Base-by-base conservation (phyloP, 1,139 yeast species). In the Suhomyces kunorum region DNA sequence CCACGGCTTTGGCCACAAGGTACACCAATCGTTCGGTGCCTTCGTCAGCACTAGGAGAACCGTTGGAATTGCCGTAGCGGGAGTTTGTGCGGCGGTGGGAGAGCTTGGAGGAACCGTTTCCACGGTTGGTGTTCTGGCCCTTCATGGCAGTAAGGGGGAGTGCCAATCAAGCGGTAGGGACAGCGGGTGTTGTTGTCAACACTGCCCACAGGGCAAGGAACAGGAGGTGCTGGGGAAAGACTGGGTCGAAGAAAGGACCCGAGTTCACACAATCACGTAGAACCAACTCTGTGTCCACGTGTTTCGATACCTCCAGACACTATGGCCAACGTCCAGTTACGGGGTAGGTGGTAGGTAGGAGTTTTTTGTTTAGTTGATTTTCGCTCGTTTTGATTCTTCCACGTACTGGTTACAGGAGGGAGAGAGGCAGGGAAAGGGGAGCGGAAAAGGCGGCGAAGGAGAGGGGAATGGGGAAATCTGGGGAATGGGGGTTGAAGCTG, bases 1-100 rank as follows among this genome's bases (percentile, higher is more conserved):
- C 88, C 33, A 79, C 58, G 15, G 87, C 67, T 49, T 76, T 77
- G 34, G 76, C 68, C 23, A 80, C 60, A 44, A 81, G 58, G 49
- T 58, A 77, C 29, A 71, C 58, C 45, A 80, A 57, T 40, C 45
- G 38, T 25, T 36, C 44, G 38, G 36, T 81, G 45, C 52, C 52
- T 33, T 48, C 34, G 36, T 38, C 38, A 39, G 40, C 19, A 31
- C 12, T 33, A 31, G n/a, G 26, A 29, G 15, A 24, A 12, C 34
- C 29, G 81, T 47, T 70, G 30, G 36, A 19, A 33, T 32, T 35
- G 33, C 42, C 45, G 41, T 43, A 47, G 29, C 61, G 58, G 18
- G 64, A 58, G 47, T 48, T 58, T 43, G 57, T 57, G 53, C 56
- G 60, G 47, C 59, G 68, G 40, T 59, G 63, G 32, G 63, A 63